These are phyloP conservation scores for Penicillium taxi DNA, from an alignment of 495 filamentous ascomycete genomes.

Conservation along the genomic window DNA sequence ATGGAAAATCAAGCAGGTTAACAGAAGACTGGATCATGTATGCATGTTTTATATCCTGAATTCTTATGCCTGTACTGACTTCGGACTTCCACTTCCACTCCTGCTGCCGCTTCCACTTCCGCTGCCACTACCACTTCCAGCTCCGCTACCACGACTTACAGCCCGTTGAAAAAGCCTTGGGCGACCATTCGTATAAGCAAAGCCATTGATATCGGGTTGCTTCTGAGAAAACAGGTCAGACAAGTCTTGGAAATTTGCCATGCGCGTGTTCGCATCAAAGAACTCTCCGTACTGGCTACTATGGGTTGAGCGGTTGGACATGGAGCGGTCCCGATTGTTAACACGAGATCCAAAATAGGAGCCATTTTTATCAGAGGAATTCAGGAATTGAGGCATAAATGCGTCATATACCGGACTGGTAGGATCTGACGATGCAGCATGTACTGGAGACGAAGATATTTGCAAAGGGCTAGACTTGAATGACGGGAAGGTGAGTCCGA, in stretches of 20 bases:
- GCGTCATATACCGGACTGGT: conserved; percentile 32
- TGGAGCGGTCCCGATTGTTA: conserved; percentile 35
- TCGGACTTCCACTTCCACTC: conserved; percentile 41
- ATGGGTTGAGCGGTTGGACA: conserved; percentile 40
- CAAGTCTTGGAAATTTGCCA: conserved; percentile 29
- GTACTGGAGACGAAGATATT: conserved; percentile 28
- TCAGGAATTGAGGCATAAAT: conserved; percentile 32
- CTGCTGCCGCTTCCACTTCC: conserved; percentile 34
- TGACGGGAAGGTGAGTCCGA: conserved; percentile 35
- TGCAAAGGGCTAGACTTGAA: conserved; percentile 38
- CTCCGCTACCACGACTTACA: conserved; percentile 38
- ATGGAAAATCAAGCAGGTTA: conserved; percentile 3
- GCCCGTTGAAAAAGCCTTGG: conserved; percentile 35
- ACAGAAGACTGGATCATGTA: conserved; percentile 3
- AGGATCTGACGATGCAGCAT: conserved; percentile 30
- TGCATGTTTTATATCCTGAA: conserved; percentile 5
- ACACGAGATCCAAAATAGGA: conserved; percentile 33
- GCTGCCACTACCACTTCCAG: conserved; percentile 40
- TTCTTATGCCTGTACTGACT: conserved; percentile 29
- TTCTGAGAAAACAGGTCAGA: conserved; percentile 29
- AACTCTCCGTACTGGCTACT: conserved; percentile 41
- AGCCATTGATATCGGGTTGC: conserved; percentile 26
- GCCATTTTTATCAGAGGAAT: conserved; percentile 27
- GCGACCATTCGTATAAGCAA: conserved; percentile 22
- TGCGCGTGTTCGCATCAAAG: conserved; percentile 26